These are phyloP conservation scores for Xylaria sp. DNA, from an alignment of 2,329 filamentous ascomycete species.

Conservation along the genomic window DNA sequence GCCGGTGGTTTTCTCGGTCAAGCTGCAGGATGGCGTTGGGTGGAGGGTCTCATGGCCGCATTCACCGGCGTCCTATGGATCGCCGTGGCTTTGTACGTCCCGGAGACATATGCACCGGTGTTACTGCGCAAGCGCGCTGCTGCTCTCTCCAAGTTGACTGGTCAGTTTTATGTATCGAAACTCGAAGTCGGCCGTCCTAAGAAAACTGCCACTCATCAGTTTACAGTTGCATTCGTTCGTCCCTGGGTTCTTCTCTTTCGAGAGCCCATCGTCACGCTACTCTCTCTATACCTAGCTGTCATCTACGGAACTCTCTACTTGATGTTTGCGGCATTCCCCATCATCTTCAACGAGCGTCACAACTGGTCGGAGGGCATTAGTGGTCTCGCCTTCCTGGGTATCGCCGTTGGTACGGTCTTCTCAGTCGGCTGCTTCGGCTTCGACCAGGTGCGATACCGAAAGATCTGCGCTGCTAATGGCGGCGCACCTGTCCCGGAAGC, in stretches of 20 bases:
- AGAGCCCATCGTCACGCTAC: conserved; percentile 64
- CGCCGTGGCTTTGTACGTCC: conserved; percentile 44
- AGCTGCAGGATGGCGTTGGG: conserved; percentile 63
- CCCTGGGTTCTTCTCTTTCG: conserved; percentile 65
- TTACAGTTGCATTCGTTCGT: conserved; percentile 54
- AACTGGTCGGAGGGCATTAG: conserved; percentile 56
- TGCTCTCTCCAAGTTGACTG: conserved; percentile 46
- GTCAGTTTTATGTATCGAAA: conserved; percentile 52
- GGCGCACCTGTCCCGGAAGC: conserved; percentile 62
- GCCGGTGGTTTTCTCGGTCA: conserved; percentile 62
- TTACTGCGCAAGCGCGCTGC: conserved; percentile 50
- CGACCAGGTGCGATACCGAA: conserved; percentile 51
- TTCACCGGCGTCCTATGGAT: conserved; percentile 60
- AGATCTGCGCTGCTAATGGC: conserved; percentile 38
- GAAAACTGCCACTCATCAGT: conserved; percentile 44
- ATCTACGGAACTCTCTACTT: conserved; percentile 55
- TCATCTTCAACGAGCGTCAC: conserved; percentile 58
- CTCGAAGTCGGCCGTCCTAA: conserved; percentile 41
- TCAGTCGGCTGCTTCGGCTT: conserved; percentile 51
- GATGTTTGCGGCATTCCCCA: conserved; percentile 56
- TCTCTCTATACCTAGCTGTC: conserved; percentile 62
- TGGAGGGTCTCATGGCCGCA: conserved; percentile 59
- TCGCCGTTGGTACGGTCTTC: conserved; percentile 59
- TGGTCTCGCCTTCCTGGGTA: conserved; percentile 62
- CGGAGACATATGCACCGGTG: conserved; percentile 57